Conservation (phyloP, 306 rosid species). For the Ochetophila trinervis region DNA sequence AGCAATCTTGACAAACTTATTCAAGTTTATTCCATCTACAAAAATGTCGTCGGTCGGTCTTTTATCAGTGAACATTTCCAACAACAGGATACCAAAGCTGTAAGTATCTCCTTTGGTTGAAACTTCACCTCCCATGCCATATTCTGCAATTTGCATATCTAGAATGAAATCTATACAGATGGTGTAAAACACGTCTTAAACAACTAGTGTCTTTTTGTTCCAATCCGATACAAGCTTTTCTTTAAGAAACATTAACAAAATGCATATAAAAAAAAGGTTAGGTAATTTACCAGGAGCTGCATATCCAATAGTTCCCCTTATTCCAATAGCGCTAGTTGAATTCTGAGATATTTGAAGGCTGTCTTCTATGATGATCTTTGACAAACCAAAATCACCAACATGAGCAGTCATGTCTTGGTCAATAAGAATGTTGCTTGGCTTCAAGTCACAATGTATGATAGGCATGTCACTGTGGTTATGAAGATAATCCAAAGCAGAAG, state of each 20-base stretch:
- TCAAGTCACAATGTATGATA: not conserved
- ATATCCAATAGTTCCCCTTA: not conserved
- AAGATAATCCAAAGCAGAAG: not conserved
- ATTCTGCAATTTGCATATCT: not conserved
- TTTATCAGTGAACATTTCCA: not conserved
- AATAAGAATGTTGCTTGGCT: not conserved
- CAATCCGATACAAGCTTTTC: too few species aligned
- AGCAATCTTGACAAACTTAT: not conserved
- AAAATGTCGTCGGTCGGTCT: too few species aligned
- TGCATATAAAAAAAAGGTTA: not conserved
- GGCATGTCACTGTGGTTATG: not conserved
- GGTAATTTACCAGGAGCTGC: not conserved
- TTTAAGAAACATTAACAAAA: not conserved
- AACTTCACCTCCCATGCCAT: not conserved
- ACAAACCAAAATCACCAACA: not conserved
- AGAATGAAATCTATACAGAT: too few species aligned
- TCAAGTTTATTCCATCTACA: slow-evolving; percentile 11
- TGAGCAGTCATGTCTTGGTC: not conserved
- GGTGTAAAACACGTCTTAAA: too few species aligned
- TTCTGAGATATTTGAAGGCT: not conserved
- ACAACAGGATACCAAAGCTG: not conserved
- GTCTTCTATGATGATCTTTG: not conserved
- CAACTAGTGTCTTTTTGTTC: too few species aligned
- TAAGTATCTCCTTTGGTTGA: not conserved
- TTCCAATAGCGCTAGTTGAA: not conserved